Base-by-base conservation (phyloP, 1,139 yeast species). In the Dujonia santamariae region DNA sequence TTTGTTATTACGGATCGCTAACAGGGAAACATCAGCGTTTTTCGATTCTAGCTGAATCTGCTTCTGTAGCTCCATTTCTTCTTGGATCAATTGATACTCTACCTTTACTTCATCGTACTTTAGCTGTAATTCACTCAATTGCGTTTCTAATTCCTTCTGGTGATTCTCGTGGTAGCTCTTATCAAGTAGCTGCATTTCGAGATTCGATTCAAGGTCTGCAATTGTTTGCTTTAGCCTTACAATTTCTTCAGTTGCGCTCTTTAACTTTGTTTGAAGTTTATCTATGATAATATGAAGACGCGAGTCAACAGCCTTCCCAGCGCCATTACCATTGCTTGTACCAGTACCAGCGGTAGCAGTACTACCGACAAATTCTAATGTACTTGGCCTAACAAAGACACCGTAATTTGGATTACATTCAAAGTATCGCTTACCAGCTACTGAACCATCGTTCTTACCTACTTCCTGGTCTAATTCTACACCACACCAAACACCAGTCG, bases 391-490 rank as follows among this genome's bases (percentile, higher is more conserved):
- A 2, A 77, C 80, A 54, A 82, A 82, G 2, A 80, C 54, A 0
- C 97, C 97, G 51, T 73, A 72, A 12, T 41, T 45, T 18, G 50
- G 43, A 11, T 48, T 47, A 27, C 86, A 72, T 2, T 65, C 57
- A 46, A 90, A 90, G 54, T 88, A 86, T 31, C 64, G 46, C 0
- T 60, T 58, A 0, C 86, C 94, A 19, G 77, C 65, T 1, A 88
- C 76, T 1, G 80, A 61, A 0, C 97, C 97, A 48, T 88, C 76
- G 48, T 90, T 87, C 55, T 81, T 85, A 1, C 97, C 97, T 0
- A 50, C 51, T 0, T 83, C 75, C 11, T 62, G 61, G 20, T 74
- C 77, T 24, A 87, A 66, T 47, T 82, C 87, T 3, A 90, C 67
- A 0, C 97, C 97, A 9, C 80, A 66, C 97, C 97, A 90, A 1